These are phyloP conservation scores for Margaritispora aquatica DNA, from an alignment of 495 filamentous ascomycete species.

Conservation along the genomic window DNA sequence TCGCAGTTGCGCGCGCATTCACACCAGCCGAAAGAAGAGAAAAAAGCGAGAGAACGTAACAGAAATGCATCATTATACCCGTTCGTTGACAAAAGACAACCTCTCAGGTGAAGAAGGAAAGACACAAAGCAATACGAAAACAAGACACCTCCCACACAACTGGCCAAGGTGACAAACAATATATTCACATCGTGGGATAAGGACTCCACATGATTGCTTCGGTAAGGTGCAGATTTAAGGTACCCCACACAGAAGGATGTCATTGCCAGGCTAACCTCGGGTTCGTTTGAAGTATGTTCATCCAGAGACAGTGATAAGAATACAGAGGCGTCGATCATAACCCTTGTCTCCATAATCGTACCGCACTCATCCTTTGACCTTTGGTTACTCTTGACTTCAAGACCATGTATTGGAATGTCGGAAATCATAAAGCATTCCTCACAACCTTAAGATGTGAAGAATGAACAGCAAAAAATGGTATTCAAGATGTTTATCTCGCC, in stretches of 20 bases:
- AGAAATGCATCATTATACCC: not conserved
- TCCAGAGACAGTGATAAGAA: not conserved
- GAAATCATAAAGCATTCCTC: no score
- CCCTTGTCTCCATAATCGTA: not conserved
- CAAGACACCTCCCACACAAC: not conserved
- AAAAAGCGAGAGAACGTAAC: not conserved
- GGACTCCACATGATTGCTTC: not conserved
- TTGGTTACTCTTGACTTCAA: not conserved
- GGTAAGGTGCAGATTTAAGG: not conserved
- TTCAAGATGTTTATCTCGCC: no score
- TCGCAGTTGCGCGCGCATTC: not conserved
- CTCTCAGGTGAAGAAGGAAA: not conserved
- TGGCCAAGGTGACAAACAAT: not conserved
- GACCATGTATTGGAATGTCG: no score
- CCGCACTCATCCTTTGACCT: not conserved
- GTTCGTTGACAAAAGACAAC: not conserved
- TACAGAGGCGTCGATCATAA: not conserved
- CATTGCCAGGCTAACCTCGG: not conserved
- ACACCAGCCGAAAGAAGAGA: not conserved
- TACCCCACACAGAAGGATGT: not conserved
- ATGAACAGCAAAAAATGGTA: no score
- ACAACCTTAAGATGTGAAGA: no score
- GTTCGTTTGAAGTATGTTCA: not conserved
- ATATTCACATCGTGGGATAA: not conserved
- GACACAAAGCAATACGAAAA: not conserved